These are phyloP conservation scores for Heliamphora exappendiculata DNA, from an alignment of 148 eudicot genomes.

Conservation along the genomic window DNA sequence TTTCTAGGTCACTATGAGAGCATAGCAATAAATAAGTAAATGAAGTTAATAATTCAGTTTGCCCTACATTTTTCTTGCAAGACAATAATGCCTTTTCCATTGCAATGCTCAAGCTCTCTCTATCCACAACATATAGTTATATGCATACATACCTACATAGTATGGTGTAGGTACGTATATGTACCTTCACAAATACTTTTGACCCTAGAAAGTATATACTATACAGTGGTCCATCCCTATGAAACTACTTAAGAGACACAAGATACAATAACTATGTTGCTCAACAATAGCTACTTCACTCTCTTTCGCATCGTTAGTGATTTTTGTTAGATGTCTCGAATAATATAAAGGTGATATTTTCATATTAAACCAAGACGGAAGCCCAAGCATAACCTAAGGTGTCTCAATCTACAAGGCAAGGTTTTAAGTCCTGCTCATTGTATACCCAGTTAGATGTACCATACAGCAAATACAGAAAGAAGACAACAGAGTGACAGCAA, in stretches of 20 bases:
- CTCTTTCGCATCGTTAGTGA: background rate
- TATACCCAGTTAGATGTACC: background rate
- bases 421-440: background rate
- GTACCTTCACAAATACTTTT: background rate
- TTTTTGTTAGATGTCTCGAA: background rate
- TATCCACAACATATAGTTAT: background rate
- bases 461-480: background rate
- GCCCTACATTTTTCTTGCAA: background rate
- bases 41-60: background rate
- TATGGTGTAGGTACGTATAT: background rate
- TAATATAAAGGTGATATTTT: background rate
- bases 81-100: background rate
- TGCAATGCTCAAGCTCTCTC: background rate
- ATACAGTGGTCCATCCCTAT: background rate
- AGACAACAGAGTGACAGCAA: background rate
- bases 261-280: background rate
- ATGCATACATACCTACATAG: background rate
- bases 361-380: background rate
- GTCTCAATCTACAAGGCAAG: background rate
- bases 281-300: background rate
- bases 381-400: background rate
- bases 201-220: background rate
- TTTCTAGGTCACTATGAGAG: background rate
- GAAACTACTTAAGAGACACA: background rate
- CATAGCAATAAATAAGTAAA: background rate